Percentiles rank a stretch among this genome's conserved stretches.
Conservation (phyloP, 2,329 filamentous ascomycete genomes). For the Trichophyton verrucosum region DNA sequence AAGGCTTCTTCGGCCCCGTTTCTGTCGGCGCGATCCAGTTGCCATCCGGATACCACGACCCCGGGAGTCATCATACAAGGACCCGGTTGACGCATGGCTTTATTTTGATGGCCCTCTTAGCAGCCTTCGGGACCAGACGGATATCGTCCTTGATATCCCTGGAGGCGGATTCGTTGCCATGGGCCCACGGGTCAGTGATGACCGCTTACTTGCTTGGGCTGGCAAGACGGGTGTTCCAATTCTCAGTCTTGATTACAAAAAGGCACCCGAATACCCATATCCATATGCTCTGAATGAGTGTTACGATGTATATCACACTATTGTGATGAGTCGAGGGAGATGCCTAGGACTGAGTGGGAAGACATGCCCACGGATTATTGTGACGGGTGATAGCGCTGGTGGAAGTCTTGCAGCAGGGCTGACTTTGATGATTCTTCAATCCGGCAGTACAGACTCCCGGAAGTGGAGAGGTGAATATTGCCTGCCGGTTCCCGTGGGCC, state of each 20-base stretch:
- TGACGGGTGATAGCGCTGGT: conserved; percentile 71
- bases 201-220: conserved; percentile 87
- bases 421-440: conserved; percentile 80
- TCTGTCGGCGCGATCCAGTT: conserved; percentile 70
- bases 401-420: conserved; percentile 70
- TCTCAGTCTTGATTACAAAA: conserved; percentile 80
- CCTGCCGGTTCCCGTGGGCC: conserved; percentile 62
- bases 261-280: conserved; percentile 74
- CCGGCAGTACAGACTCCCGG: conserved; percentile 45
- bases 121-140: conserved; percentile 61
- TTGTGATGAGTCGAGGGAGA: conserved; percentile 58
- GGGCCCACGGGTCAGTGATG: conserved; percentile 87
- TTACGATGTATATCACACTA: conserved; percentile 68
- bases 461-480: conserved; percentile 45
- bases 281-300: conserved; percentile 79
- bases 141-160: conserved; percentile 76
- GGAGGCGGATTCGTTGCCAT: conserved; percentile 95
- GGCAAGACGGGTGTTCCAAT: conserved; percentile 78
- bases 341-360: conserved; percentile 63
- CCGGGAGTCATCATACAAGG: conserved; percentile 63
- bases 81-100: conserved; percentile 74
- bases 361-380: conserved; percentile 52
- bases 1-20: conserved; percentile 59
- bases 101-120: conserved; percentile 85
- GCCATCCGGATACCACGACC: conserved; percentile 76